These are phyloP conservation scores for Monosporascus sp. DNA, from an alignment of 2,329 filamentous ascomycete species.

Conservation along the genomic window DNA sequence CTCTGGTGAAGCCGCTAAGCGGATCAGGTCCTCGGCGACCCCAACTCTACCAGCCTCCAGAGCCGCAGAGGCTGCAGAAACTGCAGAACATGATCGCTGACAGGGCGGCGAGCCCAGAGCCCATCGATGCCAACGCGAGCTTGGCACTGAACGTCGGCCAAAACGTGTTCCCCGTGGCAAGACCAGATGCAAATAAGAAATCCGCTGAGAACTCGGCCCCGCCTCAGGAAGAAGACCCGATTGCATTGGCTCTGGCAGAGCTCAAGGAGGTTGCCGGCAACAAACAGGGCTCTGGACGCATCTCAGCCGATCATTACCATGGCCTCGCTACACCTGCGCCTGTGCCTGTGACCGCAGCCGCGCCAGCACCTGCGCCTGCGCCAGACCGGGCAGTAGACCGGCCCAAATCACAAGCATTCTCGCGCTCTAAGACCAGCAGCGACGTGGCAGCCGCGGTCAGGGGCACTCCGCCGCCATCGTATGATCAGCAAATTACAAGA, in stretches of 20 bases:
- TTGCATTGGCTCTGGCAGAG: constrained; percentile 86
- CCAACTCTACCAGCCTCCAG: constrained; percentile 34
- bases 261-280: constrained; percentile 72
- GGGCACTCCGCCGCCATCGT: constrained; percentile 81
- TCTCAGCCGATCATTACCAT: constrained; percentile 93
- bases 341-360: constrained; percentile 8
- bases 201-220: constrained; percentile 29
- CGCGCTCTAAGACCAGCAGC: constrained; percentile 36
- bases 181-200: constrained; percentile 59
- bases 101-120: constrained; percentile 64
- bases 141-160: constrained; percentile 91
- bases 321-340: constrained; percentile 82
- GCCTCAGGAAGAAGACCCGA: constrained; percentile 72
- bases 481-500: constrained; percentile 70
- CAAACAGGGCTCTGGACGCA: constrained; percentile 75
- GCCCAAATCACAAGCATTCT: constrained; percentile 33
- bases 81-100: constrained; percentile 32
- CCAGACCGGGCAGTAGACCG: constrained; percentile 36
- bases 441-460: constrained; percentile 53
- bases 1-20: neutral
- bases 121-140: constrained; percentile 85
- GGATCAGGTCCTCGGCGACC: constrained; percentile 28
- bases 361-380: constrained; percentile 24
- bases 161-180: constrained; percentile 90
- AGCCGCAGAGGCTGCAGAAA: constrained; percentile 11